Conservation (phyloP, 2,329 filamentous ascomycete species). For the Leptosphaerulina australis region DNA sequence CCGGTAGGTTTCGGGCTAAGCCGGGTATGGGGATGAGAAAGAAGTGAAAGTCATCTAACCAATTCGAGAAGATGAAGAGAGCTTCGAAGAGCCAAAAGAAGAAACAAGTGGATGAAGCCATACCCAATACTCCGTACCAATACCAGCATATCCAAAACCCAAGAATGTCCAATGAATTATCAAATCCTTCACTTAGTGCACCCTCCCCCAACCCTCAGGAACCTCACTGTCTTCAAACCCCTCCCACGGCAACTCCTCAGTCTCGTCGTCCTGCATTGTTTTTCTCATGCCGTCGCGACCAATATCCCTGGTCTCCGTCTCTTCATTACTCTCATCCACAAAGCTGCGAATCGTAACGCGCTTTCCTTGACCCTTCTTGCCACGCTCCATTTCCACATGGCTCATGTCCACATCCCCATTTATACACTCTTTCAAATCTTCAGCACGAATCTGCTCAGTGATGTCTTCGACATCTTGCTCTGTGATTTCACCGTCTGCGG, state of each 20-base stretch:
- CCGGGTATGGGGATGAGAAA: no score
- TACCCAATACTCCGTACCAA: slow-evolving; percentile 3
- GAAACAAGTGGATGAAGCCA: background rate
- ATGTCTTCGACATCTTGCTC: slow-evolving; percentile 53
- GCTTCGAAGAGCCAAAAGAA: background rate
- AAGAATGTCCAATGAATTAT: slow-evolving; percentile 5
- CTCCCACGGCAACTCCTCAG: slow-evolving; percentile 49
- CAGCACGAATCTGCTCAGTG: slow-evolving; percentile 50
- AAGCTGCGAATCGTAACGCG: slow-evolving; percentile 48
- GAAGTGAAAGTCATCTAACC: background rate
- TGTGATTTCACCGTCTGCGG: slow-evolving; percentile 60
- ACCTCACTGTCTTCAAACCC: slow-evolving; percentile 41
- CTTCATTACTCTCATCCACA: slow-evolving; percentile 37
- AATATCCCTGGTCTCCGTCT: slow-evolving; percentile 31
- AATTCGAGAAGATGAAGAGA: no score
- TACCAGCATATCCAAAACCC: background rate
- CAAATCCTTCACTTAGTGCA: background rate
- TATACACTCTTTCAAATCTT: slow-evolving; percentile 33
- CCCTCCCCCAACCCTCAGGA: slow-evolving; percentile 13
- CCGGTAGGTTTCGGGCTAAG: background rate
- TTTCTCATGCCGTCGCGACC: slow-evolving; percentile 13
- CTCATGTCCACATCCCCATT: slow-evolving; percentile 13
- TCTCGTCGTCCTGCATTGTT: slow-evolving; percentile 28
- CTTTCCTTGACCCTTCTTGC: slow-evolving; percentile 42
- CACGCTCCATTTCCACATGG: slow-evolving; percentile 35